Evolutionary conservation across 2,329 filamentous ascomycete genomes (phyloP).

Genomic region (Aspergillus udagawae): DNA sequence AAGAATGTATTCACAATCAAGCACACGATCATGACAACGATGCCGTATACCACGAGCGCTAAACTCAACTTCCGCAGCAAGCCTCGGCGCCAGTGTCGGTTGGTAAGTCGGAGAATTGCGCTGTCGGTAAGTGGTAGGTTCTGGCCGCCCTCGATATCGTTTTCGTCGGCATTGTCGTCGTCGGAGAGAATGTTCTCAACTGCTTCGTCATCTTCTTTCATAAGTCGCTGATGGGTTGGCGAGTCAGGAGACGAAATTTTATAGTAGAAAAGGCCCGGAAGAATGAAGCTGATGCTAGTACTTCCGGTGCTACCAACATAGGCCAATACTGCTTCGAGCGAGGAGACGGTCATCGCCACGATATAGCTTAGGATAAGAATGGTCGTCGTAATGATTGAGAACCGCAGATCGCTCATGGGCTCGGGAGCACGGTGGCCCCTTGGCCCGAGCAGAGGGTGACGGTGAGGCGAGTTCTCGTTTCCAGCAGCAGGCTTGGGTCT

Average conservation of each 20-base stretch:
- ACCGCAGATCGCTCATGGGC: slow-evolving; percentile 79
- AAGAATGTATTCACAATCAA: slow-evolving; percentile 83
- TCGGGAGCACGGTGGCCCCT: slow-evolving; percentile 46
- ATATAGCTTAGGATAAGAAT: slow-evolving; percentile 83
- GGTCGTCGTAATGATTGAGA: slow-evolving; percentile 80
- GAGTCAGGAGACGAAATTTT: slow-evolving; percentile 93
- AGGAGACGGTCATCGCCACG: slow-evolving; percentile 85
- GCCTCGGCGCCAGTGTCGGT: slow-evolving; percentile 59
- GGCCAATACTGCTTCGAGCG: slow-evolving; percentile 83
- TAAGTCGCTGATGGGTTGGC: slow-evolving; percentile 74
- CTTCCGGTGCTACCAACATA: slow-evolving; percentile 94
- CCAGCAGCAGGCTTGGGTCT: slow-evolving; percentile 53
- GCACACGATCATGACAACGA: slow-evolving; percentile 85
- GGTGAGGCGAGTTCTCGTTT: slow-evolving; percentile 41
- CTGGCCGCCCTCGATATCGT: slow-evolving; percentile 34
- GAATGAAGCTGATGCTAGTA: slow-evolving; percentile 93
- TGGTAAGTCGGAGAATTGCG: slow-evolving; percentile 58
- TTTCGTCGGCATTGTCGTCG: slow-evolving; percentile 27
- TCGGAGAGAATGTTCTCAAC: slow-evolving; percentile 51
- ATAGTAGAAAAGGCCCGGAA: slow-evolving; percentile 96
- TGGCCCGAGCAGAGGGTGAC: slow-evolving; percentile 40
- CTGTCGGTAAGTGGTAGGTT: slow-evolving; percentile 49
- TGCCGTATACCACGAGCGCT: slow-evolving; percentile 74
- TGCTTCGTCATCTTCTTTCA: slow-evolving; percentile 83
- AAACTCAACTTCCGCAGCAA: slow-evolving; percentile 69